Percentiles rank a stretch among this genome's conserved stretches.
phyloP scores from a whole-genome alignment of 148 eudicot genomes.

The Rhododendron molle region DNA sequence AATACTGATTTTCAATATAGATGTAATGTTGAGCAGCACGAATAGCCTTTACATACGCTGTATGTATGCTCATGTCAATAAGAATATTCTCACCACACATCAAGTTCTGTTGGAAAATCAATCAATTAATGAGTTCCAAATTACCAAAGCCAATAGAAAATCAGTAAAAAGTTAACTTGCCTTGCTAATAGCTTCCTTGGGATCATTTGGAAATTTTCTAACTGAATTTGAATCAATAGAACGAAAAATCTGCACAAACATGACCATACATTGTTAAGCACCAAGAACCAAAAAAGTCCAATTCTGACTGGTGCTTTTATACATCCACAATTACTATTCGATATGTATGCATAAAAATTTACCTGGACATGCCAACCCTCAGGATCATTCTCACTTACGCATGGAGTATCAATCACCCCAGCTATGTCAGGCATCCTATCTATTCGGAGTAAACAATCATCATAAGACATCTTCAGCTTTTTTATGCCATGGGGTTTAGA shows the following conservation, averaged over 20 bases:
- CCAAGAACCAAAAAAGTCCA: background rate
- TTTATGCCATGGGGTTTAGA: slow-evolving; percentile 72
- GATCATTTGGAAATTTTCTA: slow-evolving; percentile 77
- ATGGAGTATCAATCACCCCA: slow-evolving; percentile 55
- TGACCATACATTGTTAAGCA: background rate
- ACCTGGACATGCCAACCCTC: slow-evolving; percentile 97
- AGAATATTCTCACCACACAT: slow-evolving; percentile 90
- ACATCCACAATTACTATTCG: background rate
- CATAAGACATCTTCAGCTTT: slow-evolving; percentile 58
- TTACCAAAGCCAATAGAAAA: background rate
- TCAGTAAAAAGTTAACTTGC: slow-evolving; percentile 20
- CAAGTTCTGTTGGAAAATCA: slow-evolving; percentile 57
- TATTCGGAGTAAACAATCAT: slow-evolving; percentile 73
- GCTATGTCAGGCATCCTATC: slow-evolving; percentile 72
- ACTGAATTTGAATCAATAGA: slow-evolving; percentile 92
- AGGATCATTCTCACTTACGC: slow-evolving; percentile 50
- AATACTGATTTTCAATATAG: slow-evolving; percentile 92
- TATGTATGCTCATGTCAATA: slow-evolving; percentile 95
- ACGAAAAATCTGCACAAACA: slow-evolving; percentile 63
- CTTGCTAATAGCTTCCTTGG: slow-evolving; percentile 72
- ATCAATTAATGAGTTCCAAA: slow-evolving; percentile 5
- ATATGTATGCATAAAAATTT: slow-evolving; percentile 4
- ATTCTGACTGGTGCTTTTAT: background rate
- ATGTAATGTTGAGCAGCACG: slow-evolving; percentile 91
- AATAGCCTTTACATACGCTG: slow-evolving; percentile 89